phyloP scores from a whole-genome alignment of 164 flowering plant species.

The Aristolochia contorta region DNA sequence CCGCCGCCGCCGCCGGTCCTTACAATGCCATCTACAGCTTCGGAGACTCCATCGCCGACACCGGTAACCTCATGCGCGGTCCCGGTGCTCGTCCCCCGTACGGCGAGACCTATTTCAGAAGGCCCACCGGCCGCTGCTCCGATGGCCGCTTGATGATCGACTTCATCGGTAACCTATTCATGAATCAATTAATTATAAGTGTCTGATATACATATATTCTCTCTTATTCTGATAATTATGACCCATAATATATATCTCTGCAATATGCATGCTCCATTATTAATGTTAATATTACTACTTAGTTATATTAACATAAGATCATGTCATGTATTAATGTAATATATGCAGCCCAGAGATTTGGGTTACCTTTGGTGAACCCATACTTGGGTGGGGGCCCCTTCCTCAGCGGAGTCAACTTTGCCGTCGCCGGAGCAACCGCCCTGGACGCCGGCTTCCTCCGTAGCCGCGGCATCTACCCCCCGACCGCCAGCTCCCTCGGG shows the following conservation, averaged over 20 bases:
- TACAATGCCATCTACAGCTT: slow-evolving; percentile 8
- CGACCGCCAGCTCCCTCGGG: background rate
- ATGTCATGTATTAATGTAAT: too few relatives aligned
- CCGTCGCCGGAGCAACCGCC: slow-evolving; percentile 1
- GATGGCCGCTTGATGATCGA: slow-evolving; percentile 15
- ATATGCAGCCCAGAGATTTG: too few relatives aligned
- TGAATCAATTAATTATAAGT: too few relatives aligned
- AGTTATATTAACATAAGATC: too few relatives aligned
- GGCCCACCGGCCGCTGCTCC: slow-evolving; percentile 15
- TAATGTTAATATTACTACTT: too few relatives aligned
- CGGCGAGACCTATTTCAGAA: slow-evolving; percentile 5
- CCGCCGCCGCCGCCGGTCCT: too few relatives aligned
- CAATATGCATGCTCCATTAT: too few relatives aligned
- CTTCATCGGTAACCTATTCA: background rate
- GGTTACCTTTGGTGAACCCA: too few relatives aligned
- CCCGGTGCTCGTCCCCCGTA: slow-evolving; percentile 5
- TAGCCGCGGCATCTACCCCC: background rate
- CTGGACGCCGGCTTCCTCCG: background rate
- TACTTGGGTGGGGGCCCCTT: background rate
- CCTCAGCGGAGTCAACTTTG: background rate
- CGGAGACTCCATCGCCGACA: slow-evolving; percentile 14
- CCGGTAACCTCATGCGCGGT: slow-evolving; percentile 9
- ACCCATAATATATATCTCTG: too few relatives aligned
- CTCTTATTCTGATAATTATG: too few relatives aligned
- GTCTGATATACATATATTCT: too few relatives aligned